Base-by-base conservation (phyloP, 768 basidiomycete genomes). In the Pleurotus tuoliensis region DNA sequence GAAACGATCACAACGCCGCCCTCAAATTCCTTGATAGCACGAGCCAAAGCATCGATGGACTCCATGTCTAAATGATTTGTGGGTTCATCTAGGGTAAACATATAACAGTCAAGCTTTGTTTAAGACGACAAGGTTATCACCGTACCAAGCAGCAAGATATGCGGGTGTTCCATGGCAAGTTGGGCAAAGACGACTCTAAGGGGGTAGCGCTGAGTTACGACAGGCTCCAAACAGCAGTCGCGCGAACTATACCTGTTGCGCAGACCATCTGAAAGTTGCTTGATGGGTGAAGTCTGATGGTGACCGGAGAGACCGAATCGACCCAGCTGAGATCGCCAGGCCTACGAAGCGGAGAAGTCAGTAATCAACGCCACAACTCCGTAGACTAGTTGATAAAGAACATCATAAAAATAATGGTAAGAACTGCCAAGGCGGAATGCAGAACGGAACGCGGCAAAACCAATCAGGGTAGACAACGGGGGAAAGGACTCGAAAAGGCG, bases 1-100 rank as follows among this genome's bases (percentile, higher is more conserved):
- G 95, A 98, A 61, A 99, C 97, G 69, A 99, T 98, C 63, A 98
- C 97, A 40, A 99, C 97, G 65, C 97, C 96, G 58, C 97, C 97
- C 67, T 92, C 89, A 70, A 92, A 99, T 67, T 91, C 92, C 72
- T 96, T 97, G 80, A 99, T 98, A 49, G 97, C 96, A 22, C 73
- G 71, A 5, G 97, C 97, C 47, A 99, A 83, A 1, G 97, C 96
- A 69, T 98, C 96, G 70, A 99, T 99, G 25, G 93, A 95, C 62
- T 83, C 88, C 96, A 97, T 96, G 70, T 97, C 94, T 81, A 97
- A 83, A 73, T 98, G 94, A 70, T 97, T 98, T 40, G 94, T 98
- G 50, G 95, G 94, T 72, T 96, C 93, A 70, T 95, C 94, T 84
- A 60, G 47, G 66, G 12, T 40, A 6, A 6, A 37, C 16, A 20